Evolutionary conservation across 495 filamentous ascomycete species (phyloP).

Genomic region (Aspergillus mulundensis): DNA sequence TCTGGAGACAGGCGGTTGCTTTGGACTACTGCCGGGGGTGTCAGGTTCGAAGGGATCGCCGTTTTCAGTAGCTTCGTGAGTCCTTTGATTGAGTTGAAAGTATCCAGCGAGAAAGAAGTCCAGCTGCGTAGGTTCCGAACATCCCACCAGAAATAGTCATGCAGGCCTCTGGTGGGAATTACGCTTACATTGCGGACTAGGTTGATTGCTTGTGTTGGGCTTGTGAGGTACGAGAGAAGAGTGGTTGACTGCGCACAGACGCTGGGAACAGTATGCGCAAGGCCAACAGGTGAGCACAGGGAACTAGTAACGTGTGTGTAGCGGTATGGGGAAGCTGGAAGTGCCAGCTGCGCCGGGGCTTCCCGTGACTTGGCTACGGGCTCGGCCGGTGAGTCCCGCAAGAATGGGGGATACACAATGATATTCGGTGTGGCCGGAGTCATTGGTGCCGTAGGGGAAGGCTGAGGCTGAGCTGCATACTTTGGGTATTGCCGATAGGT

Average conservation of each 20-base stretch:
- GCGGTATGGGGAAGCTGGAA: conserved; percentile 41
- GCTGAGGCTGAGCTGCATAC: conserved; percentile 53
- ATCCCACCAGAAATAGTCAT: conserved; percentile 92
- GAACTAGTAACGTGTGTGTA: conserved; percentile 36
- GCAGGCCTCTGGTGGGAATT: conserved; percentile 60
- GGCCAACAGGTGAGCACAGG: conserved; percentile 47
- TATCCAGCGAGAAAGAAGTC: conserved; percentile 67
- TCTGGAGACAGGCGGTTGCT: conserved; percentile 60
- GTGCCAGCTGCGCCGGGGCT: conserved; percentile 31
- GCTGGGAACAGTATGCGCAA: conserved; percentile 33
- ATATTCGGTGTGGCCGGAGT: conserved; percentile 41
- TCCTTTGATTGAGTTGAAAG: conserved; percentile 68
- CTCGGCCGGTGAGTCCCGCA: conserved; percentile 17
- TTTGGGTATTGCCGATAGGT: conserved; percentile 74
- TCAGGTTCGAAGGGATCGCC: conserved; percentile 57
- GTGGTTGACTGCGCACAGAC: conserved; percentile 55
- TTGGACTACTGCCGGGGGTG: conserved; percentile 54
- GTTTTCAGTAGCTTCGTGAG: conserved; percentile 71
- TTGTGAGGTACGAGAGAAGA: conserved; percentile 72
- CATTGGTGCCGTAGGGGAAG: conserved; percentile 43
- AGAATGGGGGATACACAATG: conserved; percentile 38
- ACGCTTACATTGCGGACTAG: conserved; percentile 78
- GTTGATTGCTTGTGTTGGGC: conserved; percentile 71
- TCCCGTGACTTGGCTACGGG: conserved; percentile 19
- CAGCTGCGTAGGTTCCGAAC: conserved; percentile 81